These are phyloP conservation scores for Pythium periplocum DNA, from an alignment of 352 stramenopile genomes.

Conservation along the genomic window DNA sequence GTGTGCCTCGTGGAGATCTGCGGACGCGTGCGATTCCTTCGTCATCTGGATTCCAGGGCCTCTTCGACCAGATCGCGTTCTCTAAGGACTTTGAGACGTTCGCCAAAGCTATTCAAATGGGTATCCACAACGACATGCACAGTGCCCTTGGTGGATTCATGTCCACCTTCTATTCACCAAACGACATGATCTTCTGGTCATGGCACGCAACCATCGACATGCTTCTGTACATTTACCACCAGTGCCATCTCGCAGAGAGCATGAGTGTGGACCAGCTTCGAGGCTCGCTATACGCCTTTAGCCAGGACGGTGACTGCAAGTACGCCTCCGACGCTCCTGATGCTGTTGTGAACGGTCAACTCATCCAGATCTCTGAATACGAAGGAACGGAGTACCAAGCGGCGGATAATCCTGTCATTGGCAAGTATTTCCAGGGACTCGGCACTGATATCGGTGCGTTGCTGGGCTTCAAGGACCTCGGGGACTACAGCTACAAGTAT, in stretches of 20 bases:
- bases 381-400: not conserved
- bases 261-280: constrained; percentile 1
- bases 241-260: constrained; percentile 6
- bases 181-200: constrained; percentile 12
- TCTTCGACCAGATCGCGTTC: constrained; percentile 5
- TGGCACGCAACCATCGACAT: constrained; percentile 15
- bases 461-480: constrained; percentile 6
- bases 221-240: constrained; percentile 7
- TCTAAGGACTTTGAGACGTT: not conserved
- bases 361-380: constrained; percentile 2
- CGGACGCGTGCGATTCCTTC: not conserved
- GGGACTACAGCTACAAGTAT: constrained; percentile 13
- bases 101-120: constrained; percentile 3
- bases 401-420: constrained; percentile 5
- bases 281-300: constrained; percentile 2
- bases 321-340: not conserved
- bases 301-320: constrained; percentile 2
- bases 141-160: constrained; percentile 1
- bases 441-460: constrained; percentile 4
- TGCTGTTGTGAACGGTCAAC: not conserved
- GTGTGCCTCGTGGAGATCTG: not conserved
- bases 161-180: not conserved
- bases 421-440: constrained; percentile 12
- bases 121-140: constrained; percentile 9
- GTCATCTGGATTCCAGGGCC: not conserved